Evolutionary conservation across 116 monocot genomes (phyloP), one percentile per base, ranked within the genome.

Genomic region (Dioscorea cayenensis): DNA sequence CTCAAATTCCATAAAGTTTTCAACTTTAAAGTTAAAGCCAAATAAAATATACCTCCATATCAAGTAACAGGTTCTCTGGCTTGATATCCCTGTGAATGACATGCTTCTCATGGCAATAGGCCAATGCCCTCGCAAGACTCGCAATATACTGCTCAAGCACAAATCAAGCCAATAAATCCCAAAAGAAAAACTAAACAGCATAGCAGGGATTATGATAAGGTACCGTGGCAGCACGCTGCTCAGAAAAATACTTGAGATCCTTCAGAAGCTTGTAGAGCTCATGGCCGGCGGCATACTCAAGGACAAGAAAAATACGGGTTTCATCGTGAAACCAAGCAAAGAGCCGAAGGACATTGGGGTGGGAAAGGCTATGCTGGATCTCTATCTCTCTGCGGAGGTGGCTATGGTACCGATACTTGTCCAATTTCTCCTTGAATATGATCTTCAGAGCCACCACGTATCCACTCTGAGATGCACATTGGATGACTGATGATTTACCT

Each of bases 21-120:
- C 43, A 43, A 3, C 7, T 43, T 12, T 6, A 1, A 43, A 43
- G 12, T 8, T 43, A 43, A 43, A 2, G 4, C 43, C 43, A 43
- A 43, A 43, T 7, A n/a, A 55, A 55, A 20, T 3, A 36, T 77
- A 97, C 97, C 82, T 90, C 88, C 64, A 86, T 66, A 80, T 97
- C 97, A 20, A 97, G 83, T 64, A 97, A 70, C 69, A 97, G 52
- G 66, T 97, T 97, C 73, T 97, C 97, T 19, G 97, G 97, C 81
- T 97, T 97, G 84, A 97, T 97, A 77, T 97, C 97, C 72, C 97
- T 80, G 67, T 96, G 96, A 71, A 96, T 96, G 71, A 96, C 96
- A 71, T 90, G 81, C 75, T 96, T 96, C 67, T 88, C 78, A 22
- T 97, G 97, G 72, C 90, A 87, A 68, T 97, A 97, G 1, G 79